Evolutionary conservation across 495 filamentous ascomycete species (phyloP), one percentile per base, ranked within the genome.

Genomic region (Trichoderma gamsii): DNA sequence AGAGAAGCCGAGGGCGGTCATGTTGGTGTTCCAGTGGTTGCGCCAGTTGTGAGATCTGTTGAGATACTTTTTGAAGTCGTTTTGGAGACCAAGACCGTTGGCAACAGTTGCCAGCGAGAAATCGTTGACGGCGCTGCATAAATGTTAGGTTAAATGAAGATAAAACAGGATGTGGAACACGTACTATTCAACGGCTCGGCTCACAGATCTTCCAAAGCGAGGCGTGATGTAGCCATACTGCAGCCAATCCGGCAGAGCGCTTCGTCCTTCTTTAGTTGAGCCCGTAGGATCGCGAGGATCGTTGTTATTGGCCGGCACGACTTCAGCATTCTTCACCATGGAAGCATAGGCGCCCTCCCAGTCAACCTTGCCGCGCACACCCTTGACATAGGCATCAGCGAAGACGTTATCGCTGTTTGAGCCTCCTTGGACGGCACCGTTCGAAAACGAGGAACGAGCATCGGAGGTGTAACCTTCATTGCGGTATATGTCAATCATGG

Each of bases 301-400:
- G 64, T 85, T 75, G 64, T 88, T 89, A 65, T 84, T 84, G 6
- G 77, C 71, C 0, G 89, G 89, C 0, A 79, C 73, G 0, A 85
- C 78, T 76, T 92, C 89, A 25, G 88, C 90, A 65, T 92, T 82
- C 66, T 83, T 87, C n/a, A 87, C 77, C 85, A 92, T 89, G 38
- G 90, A 89, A 41, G 77, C 73, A 70, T 87, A 91, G 11, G 85
- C 89, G 66, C 86, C 87, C n/a, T 81, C 76, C 89, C 90, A 92
- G 72, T 92, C 81, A 11, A 92, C 77, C n/a, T 75, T 79, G 4
- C 75, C 78, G 13, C 84, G 79, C 25, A 92, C 85, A 1, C 88
- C 88, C 68, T 92, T 92, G 43, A 92, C 85, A 69, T 87, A 92
- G 1, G 89, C 88, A 71, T 92, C 90, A 0, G 89, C 90, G 29